A percentile compares a stretch with the other conserved stretches of the same genome.
Conservation (phyloP, 305 asterid species). For the Rubia tinctorum region DNA sequence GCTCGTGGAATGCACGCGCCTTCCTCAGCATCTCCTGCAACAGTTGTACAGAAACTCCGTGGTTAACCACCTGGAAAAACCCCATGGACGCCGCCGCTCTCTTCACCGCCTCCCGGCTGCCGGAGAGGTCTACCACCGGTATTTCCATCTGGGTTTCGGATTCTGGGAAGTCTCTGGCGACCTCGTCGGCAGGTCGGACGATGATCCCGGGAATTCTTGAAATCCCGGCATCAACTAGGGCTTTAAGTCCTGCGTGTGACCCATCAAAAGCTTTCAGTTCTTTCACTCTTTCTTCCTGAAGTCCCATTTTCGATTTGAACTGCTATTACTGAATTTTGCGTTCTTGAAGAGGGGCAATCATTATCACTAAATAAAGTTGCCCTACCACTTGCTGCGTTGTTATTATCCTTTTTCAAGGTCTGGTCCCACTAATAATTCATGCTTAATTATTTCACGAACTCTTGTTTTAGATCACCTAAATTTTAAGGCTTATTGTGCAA, state of each 20-base stretch:
- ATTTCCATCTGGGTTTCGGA: slow-evolving; percentile 22
- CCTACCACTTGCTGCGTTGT: too few species aligned
- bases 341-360: too few species aligned
- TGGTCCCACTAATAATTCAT: too few species aligned
- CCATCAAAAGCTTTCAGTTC: slow-evolving; percentile 21
- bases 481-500: too few species aligned
- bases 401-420: too few species aligned
- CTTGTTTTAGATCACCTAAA: too few species aligned
- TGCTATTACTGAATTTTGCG: too few species aligned
- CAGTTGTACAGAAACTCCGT: slow-evolving; percentile 31
- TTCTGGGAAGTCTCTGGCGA: slow-evolving; percentile 12
- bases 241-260: slow-evolving; percentile 26
- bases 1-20: slow-evolving; percentile 26
- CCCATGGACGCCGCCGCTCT: slow-evolving; percentile 55
- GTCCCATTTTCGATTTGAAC: not conserved
- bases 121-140: slow-evolving; percentile 46
- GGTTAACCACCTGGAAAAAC: slow-evolving; percentile 60
- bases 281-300: slow-evolving; percentile 5
- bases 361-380: too few species aligned
- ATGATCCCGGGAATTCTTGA: slow-evolving; percentile 19
- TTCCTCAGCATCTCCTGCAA: slow-evolving; percentile 12
- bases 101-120: slow-evolving; percentile 26
- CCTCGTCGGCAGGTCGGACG: slow-evolving; percentile 14
- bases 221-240: slow-evolving; percentile 21
- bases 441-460: too few species aligned